Evolutionary conservation across 805 yeast genomes (phyloP).

Genomic region (Wickerhamomyces bisporus): DNA sequence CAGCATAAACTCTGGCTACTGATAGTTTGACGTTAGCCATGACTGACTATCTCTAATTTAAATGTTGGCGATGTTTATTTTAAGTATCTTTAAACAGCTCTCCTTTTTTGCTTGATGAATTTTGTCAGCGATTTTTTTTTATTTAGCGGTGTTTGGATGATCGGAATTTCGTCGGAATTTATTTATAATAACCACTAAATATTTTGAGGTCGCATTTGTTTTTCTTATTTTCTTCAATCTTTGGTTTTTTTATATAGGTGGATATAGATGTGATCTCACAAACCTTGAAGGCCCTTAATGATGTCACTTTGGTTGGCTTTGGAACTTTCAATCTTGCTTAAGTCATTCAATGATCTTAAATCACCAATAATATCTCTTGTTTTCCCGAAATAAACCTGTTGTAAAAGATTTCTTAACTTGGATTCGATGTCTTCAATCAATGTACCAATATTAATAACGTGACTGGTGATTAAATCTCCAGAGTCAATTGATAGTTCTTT

Average conservation of each 20-base stretch:
- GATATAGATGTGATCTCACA: too few species aligned
- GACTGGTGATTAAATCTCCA: constrained; percentile 44
- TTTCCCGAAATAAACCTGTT: constrained; percentile 93
- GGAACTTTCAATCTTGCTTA: constrained; percentile 17
- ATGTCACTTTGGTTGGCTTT: constrained; percentile 30
- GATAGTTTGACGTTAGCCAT: constrained; percentile 26
- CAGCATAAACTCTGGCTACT: constrained; percentile 73
- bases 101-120: not conserved
- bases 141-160: not conserved
- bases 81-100: not conserved
- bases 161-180: too few species aligned
- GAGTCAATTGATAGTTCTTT: constrained; percentile 39
- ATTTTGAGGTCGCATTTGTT: too few species aligned
- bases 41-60: not conserved
- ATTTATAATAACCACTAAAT: too few species aligned
- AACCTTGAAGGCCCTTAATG: constrained; percentile 30
- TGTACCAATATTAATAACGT: constrained; percentile 80
- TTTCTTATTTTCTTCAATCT: too few species aligned
- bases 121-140: not conserved
- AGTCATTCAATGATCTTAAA: constrained; percentile 37
- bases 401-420: constrained; percentile 78
- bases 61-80: too few species aligned
- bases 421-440: constrained; percentile 85
- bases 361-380: constrained; percentile 83
- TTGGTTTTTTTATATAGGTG: too few species aligned